These are phyloP conservation scores for Fibroporia radiculosa DNA, from an alignment of 768 basidiomycete genomes.

Conservation along the genomic window DNA sequence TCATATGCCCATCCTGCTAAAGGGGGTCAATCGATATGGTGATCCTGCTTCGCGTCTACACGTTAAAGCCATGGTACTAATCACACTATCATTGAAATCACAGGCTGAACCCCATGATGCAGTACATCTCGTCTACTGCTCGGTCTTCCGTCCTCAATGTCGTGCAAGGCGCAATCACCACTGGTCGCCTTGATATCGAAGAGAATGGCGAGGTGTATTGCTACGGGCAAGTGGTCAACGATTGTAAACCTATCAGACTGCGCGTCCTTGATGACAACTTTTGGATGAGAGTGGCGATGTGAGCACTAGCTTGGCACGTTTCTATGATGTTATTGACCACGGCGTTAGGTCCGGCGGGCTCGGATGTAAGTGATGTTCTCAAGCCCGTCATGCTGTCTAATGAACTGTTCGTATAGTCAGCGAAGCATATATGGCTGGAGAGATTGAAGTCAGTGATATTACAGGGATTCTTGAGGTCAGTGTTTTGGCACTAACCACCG, in stretches of 20 bases:
- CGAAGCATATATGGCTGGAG: conserved; percentile 30
- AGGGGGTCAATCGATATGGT: neutral
- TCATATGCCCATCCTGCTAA: neutral
- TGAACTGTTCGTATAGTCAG: conserved; percentile 20
- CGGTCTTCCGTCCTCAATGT: conserved; percentile 20
- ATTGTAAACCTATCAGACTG: conserved; percentile 13
- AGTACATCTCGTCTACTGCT: conserved; percentile 14
- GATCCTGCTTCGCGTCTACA: neutral
- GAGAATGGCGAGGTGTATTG: conserved; percentile 18
- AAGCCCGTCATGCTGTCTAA: neutral
- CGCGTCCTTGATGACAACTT: conserved; percentile 24
- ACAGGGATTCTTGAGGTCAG: conserved; percentile 25
- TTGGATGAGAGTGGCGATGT: conserved; percentile 28
- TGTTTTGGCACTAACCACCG: neutral
- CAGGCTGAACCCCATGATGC: neutral
- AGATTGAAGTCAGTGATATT: conserved; percentile 24
- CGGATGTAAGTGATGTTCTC: conserved; percentile 21
- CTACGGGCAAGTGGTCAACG: conserved; percentile 18
- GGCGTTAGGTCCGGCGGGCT: conserved; percentile 23
- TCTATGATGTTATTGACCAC: neutral
- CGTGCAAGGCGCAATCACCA: conserved; percentile 16
- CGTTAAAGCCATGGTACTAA: neutral
- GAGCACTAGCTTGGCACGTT: conserved; percentile 6
- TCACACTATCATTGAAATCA: neutral
- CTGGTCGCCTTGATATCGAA: conserved; percentile 23